A percentile compares a stretch with the other conserved stretches of the same genome.
phyloP scores from a whole-genome alignment of 495 filamentous ascomycete species.

The Lasiosphaeria hispida region DNA sequence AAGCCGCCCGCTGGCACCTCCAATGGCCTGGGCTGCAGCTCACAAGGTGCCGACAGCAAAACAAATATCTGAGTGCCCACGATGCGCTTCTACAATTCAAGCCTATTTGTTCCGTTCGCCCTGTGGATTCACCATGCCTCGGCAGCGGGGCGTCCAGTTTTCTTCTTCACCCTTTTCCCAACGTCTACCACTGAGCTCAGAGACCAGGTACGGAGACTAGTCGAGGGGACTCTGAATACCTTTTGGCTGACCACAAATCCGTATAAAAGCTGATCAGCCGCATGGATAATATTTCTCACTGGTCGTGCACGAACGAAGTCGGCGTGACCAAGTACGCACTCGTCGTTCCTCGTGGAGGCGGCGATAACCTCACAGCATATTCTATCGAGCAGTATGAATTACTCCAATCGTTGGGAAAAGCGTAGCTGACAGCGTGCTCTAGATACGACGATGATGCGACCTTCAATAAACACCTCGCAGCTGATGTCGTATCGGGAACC shows the following conservation, averaged over 20 bases:
- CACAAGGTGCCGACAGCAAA: neutral
- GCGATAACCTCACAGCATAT: slow-evolving; percentile 14
- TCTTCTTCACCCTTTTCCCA: slow-evolving; percentile 10
- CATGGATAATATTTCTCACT: slow-evolving; percentile 14
- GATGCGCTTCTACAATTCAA: slow-evolving; percentile 1
- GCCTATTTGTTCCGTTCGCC: neutral
- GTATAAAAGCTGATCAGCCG: slow-evolving; percentile 6
- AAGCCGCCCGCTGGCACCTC: neutral
- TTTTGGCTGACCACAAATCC: neutral
- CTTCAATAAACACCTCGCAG: slow-evolving; percentile 10
- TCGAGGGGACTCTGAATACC: neutral
- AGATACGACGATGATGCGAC: slow-evolving; percentile 14
- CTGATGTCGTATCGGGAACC: slow-evolving; percentile 3
- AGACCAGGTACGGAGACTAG: slow-evolving; percentile 2
- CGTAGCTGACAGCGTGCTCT: neutral
- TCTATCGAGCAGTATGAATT: slow-evolving; percentile 11
- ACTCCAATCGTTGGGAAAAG: neutral
- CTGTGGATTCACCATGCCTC: neutral
- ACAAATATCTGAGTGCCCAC: neutral
- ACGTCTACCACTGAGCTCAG: slow-evolving; percentile 13
- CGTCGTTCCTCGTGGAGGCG: slow-evolving; percentile 14
- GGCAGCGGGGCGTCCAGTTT: slow-evolving; percentile 11
- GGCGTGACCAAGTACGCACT: slow-evolving; percentile 14
- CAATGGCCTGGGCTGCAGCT: neutral
- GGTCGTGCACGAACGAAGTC: slow-evolving; percentile 12